Conservation (phyloP, 805 yeast species). For the Blastobotrys chiropterorum region DNA sequence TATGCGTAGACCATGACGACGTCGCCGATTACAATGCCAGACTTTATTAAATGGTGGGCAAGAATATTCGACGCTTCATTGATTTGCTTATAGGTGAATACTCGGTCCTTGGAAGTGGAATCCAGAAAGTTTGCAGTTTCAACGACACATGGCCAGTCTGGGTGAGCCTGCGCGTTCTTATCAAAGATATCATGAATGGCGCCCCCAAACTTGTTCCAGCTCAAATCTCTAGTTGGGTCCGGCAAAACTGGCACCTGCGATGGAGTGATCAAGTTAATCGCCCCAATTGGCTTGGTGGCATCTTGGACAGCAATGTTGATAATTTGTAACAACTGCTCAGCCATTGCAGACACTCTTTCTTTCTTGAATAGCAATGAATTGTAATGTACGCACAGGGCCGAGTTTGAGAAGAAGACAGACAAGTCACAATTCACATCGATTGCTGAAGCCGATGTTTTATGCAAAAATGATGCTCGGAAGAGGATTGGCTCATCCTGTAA, state of each 20-base stretch:
- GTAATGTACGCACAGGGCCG: slow-evolving; percentile 42
- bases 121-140: slow-evolving; percentile 70
- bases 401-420: slow-evolving; percentile 35
- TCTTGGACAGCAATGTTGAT: slow-evolving; percentile 32
- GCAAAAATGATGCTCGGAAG: slow-evolving; percentile 38
- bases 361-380: slow-evolving; percentile 69
- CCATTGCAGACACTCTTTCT: slow-evolving; percentile 61
- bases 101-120: slow-evolving; percentile 46
- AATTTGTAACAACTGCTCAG: slow-evolving; percentile 66
- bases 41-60: slow-evolving; percentile 75
- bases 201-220: slow-evolving; percentile 89
- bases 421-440: slow-evolving; percentile 41
- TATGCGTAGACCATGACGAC: slow-evolving; percentile 97
- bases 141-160: slow-evolving; percentile 84
- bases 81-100: slow-evolving; percentile 80
- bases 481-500: slow-evolving; percentile 56
- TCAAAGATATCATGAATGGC: slow-evolving; percentile 95
- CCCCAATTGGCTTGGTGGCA: slow-evolving; percentile 36
- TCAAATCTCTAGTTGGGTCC: slow-evolving; percentile 79
- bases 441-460: slow-evolving; percentile 16
- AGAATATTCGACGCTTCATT: slow-evolving; percentile 89
- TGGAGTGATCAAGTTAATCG: slow-evolving; percentile 62
- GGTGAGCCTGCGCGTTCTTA: slow-evolving; percentile 75
- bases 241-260: slow-evolving; percentile 62
- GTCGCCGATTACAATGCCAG: slow-evolving; percentile 85